A percentile compares a stretch with the other conserved stretches of the same genome.
Evolutionary conservation across 257 asterid genomes (phyloP).

Genomic region (Fraxinus cuspidata): DNA sequence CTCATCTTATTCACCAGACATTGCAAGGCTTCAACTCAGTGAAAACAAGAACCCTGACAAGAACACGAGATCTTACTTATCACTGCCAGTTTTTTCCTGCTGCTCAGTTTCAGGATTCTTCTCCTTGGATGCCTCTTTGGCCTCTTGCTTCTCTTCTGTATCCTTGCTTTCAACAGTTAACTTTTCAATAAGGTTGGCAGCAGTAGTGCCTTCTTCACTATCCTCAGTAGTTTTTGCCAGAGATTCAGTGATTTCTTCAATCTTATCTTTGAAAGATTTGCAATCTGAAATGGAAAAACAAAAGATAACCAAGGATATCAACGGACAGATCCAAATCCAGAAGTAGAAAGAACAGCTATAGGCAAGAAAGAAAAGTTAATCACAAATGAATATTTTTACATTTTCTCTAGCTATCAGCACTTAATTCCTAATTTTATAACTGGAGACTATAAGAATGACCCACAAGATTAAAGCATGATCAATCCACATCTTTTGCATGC

Average conservation of each 20-base stretch:
- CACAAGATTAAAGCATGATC: neutral
- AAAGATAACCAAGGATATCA: neutral
- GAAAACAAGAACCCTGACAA: slow-evolving; percentile 23
- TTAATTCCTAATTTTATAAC: neutral
- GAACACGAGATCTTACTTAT: slow-evolving; percentile 35
- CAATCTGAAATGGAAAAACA: slow-evolving; percentile 48
- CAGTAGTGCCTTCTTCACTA: slow-evolving; percentile 50
- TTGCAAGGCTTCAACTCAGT: slow-evolving; percentile 37
- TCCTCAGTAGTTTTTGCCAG: slow-evolving; percentile 42
- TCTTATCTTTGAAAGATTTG: slow-evolving; percentile 69
- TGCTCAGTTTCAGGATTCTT: slow-evolving; percentile 35
- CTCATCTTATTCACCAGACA: slow-evolving; percentile 33
- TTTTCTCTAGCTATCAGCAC: neutral
- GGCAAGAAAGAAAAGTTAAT: neutral
- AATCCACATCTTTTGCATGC: neutral
- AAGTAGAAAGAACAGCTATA: neutral
- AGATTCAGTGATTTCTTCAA: slow-evolving; percentile 71
- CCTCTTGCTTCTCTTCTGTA: slow-evolving; percentile 51
- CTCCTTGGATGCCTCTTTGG: slow-evolving; percentile 44
- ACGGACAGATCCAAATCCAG: neutral
- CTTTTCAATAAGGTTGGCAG: slow-evolving; percentile 63
- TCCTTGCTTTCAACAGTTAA: slow-evolving; percentile 61
- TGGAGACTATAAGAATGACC: neutral
- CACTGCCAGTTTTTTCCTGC: slow-evolving; percentile 38
- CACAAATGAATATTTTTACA: neutral